phyloP scores from a whole-genome alignment of 2,329 filamentous ascomycete genomes.

The Alternaria hordeiaustralica region DNA sequence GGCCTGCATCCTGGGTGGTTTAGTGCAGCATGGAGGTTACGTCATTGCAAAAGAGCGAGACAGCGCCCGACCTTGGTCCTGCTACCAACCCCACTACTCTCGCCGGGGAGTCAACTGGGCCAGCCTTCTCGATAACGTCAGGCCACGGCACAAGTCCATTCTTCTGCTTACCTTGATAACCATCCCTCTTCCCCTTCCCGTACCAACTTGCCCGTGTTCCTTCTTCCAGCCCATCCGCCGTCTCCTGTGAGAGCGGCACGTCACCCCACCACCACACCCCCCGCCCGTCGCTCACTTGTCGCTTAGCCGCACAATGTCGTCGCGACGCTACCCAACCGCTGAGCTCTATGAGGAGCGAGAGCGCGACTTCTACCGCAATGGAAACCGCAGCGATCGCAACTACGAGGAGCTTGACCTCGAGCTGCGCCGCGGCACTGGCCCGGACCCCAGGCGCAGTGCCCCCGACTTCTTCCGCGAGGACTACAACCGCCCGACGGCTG shows the following conservation, averaged over 20 bases:
- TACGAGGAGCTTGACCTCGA: conserved; percentile 61
- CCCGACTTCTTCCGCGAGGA: conserved; percentile 59
- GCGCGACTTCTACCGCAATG: conserved; percentile 56
- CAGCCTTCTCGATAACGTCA: conserved; percentile 33
- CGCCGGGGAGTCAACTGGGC: conserved; percentile 25
- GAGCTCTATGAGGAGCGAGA: conserved; percentile 58
- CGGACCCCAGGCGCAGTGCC: conserved; percentile 50
- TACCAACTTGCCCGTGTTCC: conserved; percentile 1
- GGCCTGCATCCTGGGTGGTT: no score
- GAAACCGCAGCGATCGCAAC: conserved; percentile 50
- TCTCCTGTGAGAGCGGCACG: conserved; percentile 13
- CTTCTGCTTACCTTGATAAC: conserved; percentile 10
- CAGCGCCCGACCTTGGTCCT: conserved; percentile 20
- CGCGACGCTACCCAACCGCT: conserved; percentile 54
- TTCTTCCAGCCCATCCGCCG: conserved; percentile 8
- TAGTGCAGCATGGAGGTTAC: conserved; percentile 16
- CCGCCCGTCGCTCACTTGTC: conserved; percentile 19
- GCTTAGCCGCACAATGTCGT: conserved; percentile 33
- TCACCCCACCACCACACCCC: conserved; percentile 14
- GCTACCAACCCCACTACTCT: conserved; percentile 27
- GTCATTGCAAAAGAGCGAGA: conserved; percentile 20
- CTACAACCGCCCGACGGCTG: conserved; percentile 55
- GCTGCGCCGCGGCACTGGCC: conserved; percentile 44
- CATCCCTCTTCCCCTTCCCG: conserved; percentile 7
- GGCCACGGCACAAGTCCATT: conserved; percentile 22